These are phyloP conservation scores for Isochrysis galbana DNA, from an alignment of 78 protist genomes.

Conservation along the genomic window DNA sequence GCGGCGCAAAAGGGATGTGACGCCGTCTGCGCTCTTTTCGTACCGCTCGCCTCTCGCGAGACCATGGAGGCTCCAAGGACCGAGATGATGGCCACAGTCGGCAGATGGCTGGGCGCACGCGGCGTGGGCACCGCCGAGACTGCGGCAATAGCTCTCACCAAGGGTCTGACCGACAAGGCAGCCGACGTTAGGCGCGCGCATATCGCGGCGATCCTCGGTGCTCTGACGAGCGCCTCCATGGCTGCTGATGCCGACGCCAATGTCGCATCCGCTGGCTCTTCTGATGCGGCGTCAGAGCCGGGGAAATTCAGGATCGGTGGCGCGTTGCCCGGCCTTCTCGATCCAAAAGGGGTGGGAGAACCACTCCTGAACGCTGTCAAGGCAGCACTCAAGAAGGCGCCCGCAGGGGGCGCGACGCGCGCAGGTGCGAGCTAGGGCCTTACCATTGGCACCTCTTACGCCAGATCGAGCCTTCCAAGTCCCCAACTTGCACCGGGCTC, in stretches of 20 bases:
- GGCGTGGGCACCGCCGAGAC: not conserved
- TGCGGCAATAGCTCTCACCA: not conserved
- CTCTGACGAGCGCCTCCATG: not conserved
- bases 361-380: not conserved
- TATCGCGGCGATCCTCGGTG: not conserved
- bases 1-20: no score
- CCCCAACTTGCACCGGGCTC: no score
- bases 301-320: no score
- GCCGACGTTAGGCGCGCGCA: slow-evolving; percentile 10
- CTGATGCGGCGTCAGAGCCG: no score
- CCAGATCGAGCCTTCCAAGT: no score
- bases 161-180: not conserved
- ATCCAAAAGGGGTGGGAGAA: not conserved
- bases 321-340: not conserved
- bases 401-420: not conserved
- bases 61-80: not conserved
- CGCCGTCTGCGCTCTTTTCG: no score
- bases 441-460: no score
- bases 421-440: no score
- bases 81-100: not conserved
- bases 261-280: not conserved
- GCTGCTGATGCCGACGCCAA: not conserved
- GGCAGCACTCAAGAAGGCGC: not conserved
- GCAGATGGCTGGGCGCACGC: not conserved
- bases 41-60: not conserved